Conservation (phyloP, 305 asterid genomes). For the Fraxinus sp. region DNA sequence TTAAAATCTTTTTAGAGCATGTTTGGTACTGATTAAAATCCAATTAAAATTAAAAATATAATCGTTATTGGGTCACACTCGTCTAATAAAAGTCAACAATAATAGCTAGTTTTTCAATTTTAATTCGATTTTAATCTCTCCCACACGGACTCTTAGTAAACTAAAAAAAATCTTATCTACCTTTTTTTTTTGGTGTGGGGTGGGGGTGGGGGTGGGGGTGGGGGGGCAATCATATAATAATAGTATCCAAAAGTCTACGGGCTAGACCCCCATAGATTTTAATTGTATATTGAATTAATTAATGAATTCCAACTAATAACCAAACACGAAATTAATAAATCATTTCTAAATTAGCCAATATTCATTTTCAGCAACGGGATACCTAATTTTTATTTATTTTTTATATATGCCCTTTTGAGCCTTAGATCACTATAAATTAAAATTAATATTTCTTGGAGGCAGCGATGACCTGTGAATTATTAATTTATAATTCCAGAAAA, state of each 20-base stretch:
- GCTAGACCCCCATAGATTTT: neutral
- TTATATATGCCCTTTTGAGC: neutral
- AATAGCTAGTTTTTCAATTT: no score
- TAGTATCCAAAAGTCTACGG: constrained; percentile 20
- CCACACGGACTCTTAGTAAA: no score
- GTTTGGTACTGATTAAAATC: neutral
- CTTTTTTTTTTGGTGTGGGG: no score
- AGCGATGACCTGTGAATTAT: neutral
- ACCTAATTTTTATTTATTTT: neutral
- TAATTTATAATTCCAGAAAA: constrained; percentile 12
- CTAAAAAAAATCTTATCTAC: no score
- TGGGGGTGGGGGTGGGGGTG: no score
- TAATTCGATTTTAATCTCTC: no score
- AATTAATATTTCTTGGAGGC: neutral
- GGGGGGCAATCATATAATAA: no score
- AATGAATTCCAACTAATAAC: constrained; percentile 25
- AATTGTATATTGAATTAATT: constrained; percentile 21
- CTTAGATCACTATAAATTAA: constrained; percentile 12
- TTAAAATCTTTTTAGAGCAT: neutral
- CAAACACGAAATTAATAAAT: constrained; percentile 10
- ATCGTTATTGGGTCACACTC: no score
- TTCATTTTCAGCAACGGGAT: constrained; percentile 24
- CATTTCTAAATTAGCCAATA: constrained; percentile 4
- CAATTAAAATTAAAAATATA: no score
- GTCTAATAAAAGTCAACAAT: no score